Conservation (phyloP, 768 basidiomycete species). For the Mycena galericulata region DNA sequence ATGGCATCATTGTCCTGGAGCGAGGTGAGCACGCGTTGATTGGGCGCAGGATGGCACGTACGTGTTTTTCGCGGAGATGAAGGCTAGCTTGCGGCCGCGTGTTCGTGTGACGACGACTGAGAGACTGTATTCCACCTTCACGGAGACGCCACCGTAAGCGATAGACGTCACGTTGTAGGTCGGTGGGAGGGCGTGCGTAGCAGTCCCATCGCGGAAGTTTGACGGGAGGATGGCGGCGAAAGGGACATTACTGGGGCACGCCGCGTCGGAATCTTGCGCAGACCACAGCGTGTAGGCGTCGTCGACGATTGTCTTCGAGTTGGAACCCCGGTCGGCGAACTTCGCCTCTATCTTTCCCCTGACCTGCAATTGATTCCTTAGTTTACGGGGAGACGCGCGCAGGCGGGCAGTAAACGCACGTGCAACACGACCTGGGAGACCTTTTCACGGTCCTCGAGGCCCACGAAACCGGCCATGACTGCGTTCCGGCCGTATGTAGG, state of each 20-base stretch:
- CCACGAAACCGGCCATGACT: slow-evolving; percentile 55
- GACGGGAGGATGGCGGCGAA: slow-evolving; percentile 61
- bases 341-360: slow-evolving; percentile 56
- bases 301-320: slow-evolving; percentile 46
- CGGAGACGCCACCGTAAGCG: slow-evolving; percentile 50
- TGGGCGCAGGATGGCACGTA: neutral
- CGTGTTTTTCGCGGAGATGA: neutral
- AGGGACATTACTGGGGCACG: slow-evolving; percentile 46
- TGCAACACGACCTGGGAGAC: slow-evolving; percentile 57
- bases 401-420: slow-evolving; percentile 46
- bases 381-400: neutral
- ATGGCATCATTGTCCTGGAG: neutral
- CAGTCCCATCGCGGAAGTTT: slow-evolving; percentile 52
- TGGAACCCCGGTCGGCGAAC: slow-evolving; percentile 46
- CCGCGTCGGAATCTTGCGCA: slow-evolving; percentile 8
- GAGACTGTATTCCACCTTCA: neutral
- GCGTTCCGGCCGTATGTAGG: slow-evolving; percentile 60
- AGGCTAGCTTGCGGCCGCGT: no score
- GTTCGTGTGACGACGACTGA: neutral
- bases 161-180: slow-evolving; percentile 50
- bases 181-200: slow-evolving; percentile 59
- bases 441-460: slow-evolving; percentile 51
- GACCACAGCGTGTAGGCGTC: slow-evolving; percentile 51
- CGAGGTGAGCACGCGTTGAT: neutral
- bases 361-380: neutral